Evolutionary conservation across 1,139 yeast genomes (phyloP).

Genomic region (Scheffersomyces titani): DNA sequence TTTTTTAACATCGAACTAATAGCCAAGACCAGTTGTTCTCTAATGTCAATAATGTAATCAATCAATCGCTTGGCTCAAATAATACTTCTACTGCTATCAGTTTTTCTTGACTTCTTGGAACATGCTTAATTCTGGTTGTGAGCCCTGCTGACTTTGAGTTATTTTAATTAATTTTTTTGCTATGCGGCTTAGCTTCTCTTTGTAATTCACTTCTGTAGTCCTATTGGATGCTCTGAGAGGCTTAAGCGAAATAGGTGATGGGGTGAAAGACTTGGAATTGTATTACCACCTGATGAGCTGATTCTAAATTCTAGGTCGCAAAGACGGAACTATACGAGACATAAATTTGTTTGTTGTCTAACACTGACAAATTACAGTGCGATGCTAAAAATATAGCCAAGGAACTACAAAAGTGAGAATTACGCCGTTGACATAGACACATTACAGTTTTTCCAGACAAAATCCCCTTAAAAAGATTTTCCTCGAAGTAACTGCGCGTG

Average conservation of each 20-base stretch:
- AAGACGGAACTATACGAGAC: not conserved
- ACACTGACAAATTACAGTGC: not conserved
- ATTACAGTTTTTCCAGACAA: no score
- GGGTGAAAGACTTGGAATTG: not conserved
- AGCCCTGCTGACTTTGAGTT: not conserved
- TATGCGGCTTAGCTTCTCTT: not conserved
- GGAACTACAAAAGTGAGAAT: no score
- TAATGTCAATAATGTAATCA: not conserved
- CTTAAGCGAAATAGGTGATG: not conserved
- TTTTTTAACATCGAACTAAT: not conserved
- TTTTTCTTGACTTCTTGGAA: not conserved
- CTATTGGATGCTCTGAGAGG: not conserved
- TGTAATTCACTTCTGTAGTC: not conserved
- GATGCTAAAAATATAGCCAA: no score
- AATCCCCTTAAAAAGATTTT: no score
- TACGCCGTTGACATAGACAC: no score
- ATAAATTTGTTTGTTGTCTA: not conserved
- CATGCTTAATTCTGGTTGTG: not conserved
- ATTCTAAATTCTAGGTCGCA: not conserved
- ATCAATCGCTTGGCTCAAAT: not conserved
- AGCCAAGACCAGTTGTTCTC: not conserved
- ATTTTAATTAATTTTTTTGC: not conserved
- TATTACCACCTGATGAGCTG: not conserved
- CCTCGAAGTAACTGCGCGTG: no score
- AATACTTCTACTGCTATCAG: not conserved